These are phyloP conservation scores for Rhynchosporium agropyri DNA, from an alignment of 2,329 filamentous ascomycete species.

Conservation along the genomic window DNA sequence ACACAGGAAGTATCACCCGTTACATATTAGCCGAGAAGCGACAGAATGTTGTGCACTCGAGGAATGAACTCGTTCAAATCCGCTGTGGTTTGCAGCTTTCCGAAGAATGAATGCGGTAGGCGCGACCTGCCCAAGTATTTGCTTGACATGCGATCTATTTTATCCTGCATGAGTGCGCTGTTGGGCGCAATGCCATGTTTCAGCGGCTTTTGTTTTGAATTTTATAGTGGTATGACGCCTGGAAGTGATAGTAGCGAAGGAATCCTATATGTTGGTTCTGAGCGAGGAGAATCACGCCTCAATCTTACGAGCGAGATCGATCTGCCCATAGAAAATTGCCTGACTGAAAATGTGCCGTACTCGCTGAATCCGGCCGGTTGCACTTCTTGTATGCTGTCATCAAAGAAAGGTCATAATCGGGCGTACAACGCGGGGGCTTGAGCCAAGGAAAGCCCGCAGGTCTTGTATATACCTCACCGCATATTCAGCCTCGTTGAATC, in stretches of 20 bases:
- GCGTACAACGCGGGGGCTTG: neutral
- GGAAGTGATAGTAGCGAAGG: neutral
- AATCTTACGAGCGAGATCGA: neutral
- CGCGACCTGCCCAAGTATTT: neutral
- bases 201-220: neutral
- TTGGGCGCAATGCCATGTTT: neutral
- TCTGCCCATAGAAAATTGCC: slow-evolving; percentile 1
- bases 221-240: slow-evolving; percentile 1
- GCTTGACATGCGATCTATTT: slow-evolving; percentile 1
- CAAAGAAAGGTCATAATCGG: slow-evolving; percentile 1
- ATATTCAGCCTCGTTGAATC: slow-evolving; percentile 15
- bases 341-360: slow-evolving; percentile 12
- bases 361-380: neutral
- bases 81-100: neutral
- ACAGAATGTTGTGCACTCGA: neutral
- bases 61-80: neutral
- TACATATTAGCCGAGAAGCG: neutral
- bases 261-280: slow-evolving; percentile 5
- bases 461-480: slow-evolving; percentile 2
- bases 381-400: slow-evolving; percentile 7
- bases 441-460: slow-evolving; percentile 4
- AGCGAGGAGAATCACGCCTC: slow-evolving; percentile 2
- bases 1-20: neutral
- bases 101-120: too few species aligned
- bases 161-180: slow-evolving; percentile 5